Evolutionary conservation across 345 rosid species (phyloP).

Genomic region (Erysimum cheiranthoides): DNA sequence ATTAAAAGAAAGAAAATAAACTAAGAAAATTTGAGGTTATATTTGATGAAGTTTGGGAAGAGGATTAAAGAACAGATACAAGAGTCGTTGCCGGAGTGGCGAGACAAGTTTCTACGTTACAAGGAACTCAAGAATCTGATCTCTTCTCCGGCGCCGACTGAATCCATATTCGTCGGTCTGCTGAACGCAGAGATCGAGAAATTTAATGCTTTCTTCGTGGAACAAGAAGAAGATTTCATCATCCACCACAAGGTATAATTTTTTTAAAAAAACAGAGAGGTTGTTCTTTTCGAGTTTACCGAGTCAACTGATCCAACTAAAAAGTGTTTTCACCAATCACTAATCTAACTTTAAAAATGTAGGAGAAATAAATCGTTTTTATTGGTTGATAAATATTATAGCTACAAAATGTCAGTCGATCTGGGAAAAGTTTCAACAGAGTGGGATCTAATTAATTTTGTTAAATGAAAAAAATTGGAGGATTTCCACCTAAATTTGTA

Average conservation of each 20-base stretch:
- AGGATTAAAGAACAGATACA: constrained; percentile 75
- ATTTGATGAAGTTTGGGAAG: constrained; percentile 92
- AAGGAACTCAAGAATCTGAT: constrained; percentile 85
- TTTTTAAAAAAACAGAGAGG: not conserved
- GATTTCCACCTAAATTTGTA: not conserved
- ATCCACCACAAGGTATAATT: constrained; percentile 67
- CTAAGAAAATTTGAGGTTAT: not conserved
- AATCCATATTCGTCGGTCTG: constrained; percentile 64
- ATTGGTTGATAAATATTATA: constrained; percentile 22
- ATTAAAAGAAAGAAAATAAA: too few species aligned
- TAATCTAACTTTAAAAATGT: constrained; percentile 4
- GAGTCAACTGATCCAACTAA: constrained; percentile 14
- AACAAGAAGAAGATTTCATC: constrained; percentile 91
- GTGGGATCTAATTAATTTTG: not conserved
- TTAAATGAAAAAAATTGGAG: not conserved
- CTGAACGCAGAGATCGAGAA: constrained; percentile 83
- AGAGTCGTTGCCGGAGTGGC: constrained; percentile 83
- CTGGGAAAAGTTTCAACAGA: not conserved
- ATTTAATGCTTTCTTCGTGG: constrained; percentile 83
- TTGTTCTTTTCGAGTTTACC: not conserved
- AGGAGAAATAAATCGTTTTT: not conserved
- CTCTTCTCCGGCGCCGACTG: constrained; percentile 42
- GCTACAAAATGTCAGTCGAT: not conserved
- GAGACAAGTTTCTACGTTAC: constrained; percentile 73
- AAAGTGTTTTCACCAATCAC: not conserved